Conservation (phyloP, 108 stramenopile genomes). For the Cyclotella distinguenda region DNA sequence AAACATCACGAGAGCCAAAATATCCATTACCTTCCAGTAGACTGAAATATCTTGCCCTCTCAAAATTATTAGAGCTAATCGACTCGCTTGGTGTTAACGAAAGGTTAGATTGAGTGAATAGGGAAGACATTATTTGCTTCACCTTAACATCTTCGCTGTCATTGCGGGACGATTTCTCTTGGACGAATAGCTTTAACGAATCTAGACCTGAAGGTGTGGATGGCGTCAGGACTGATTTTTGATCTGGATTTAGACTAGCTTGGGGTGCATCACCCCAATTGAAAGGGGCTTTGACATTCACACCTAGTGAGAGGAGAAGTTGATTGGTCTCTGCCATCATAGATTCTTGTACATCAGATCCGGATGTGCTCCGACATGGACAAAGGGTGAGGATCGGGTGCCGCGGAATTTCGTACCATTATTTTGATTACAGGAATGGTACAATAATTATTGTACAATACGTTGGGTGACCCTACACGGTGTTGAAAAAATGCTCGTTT, state of each 20-base stretch:
- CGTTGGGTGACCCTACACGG: too few relatives aligned
- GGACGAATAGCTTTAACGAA: slow-evolving; percentile 20
- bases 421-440: too few relatives aligned
- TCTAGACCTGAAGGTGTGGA: slow-evolving; percentile 35
- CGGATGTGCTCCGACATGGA: too few relatives aligned
- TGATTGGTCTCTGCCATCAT: slow-evolving; percentile 21
- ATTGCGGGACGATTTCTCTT: slow-evolving; percentile 1
- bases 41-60: slow-evolving; percentile 7
- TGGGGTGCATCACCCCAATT: slow-evolving; percentile 31
- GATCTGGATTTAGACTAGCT: background rate
- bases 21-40: slow-evolving; percentile 9
- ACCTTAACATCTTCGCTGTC: slow-evolving; percentile 6
- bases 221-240: background rate
- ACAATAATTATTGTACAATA: too few relatives aligned
- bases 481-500: too few relatives aligned
- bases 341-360: too few relatives aligned
- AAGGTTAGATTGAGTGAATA: slow-evolving; percentile 20
- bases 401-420: too few relatives aligned
- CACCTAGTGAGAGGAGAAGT: slow-evolving; percentile 22
- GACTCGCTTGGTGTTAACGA: background rate
- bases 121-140: slow-evolving; percentile 23
- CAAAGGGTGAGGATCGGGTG: too few relatives aligned
- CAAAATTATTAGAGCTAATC: background rate
- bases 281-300: slow-evolving; percentile 20
- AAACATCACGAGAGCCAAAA: slow-evolving; percentile 27